Base-by-base conservation (phyloP, 805 yeast species). In the Starmerella etchellsii region DNA sequence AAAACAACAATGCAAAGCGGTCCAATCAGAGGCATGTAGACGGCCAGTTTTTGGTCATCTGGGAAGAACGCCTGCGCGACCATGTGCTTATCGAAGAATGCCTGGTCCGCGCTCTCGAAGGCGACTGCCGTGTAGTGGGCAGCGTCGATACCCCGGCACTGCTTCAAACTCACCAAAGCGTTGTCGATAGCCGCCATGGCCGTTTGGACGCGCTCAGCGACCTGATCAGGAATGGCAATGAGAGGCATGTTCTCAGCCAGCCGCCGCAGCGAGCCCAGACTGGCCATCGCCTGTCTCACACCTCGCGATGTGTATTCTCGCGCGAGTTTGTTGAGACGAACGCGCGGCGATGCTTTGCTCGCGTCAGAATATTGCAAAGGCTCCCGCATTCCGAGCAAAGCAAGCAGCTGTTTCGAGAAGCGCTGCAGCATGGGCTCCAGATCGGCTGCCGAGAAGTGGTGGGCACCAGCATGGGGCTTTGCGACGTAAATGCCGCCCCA, bases 61-160 rank as follows among this genome's bases (percentile, higher is more conserved):
- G 98, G 97, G 66, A 87, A 84, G 59, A 81, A 85, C 41, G 80
- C 83, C 56, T 88, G 96, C 54, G 84, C 94, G 23, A 91, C 83
- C 95, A 91, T 88, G 58, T 80, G 87, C 52, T 82, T 81, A 51
- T 88, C 94, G 58, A 88, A 88, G 54, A 88, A 88, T 0, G 97
- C 96, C 34, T 66, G 66, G 46, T 72, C 76, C 0, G 95, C 80
- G 34, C 68, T 61, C 13, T 62, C 54, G 32, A 76, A 65, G 0
- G 93, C 82, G n/a, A 57, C 51, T 13, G 78, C 69, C 1, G 75
- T 66, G 14, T 39, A 34, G 6, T 50, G 32, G 14, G 72, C 66
- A 1, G 69, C 67, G 20, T 50, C 43, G 34, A 58, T 56, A 56
- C 67, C 70, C 15, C 65, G 50, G 21, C 62, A 60, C 9, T 40